Conservation (phyloP, 108 stramenopile genomes). For the Nitzschia putrida region DNA sequence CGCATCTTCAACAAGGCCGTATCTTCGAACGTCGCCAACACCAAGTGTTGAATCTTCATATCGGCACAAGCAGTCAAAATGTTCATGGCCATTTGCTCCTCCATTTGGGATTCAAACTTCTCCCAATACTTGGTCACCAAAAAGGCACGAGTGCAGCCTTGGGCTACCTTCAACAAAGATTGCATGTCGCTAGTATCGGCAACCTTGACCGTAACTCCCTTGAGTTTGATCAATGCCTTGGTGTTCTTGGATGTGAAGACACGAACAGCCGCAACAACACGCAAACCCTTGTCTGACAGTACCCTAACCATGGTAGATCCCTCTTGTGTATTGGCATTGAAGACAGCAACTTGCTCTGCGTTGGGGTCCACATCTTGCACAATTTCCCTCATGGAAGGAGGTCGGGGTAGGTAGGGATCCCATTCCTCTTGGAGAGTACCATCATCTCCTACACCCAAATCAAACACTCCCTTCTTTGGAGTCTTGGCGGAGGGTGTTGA, state of each 20-base stretch:
- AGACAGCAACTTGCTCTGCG: conserved; percentile 47
- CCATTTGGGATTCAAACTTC: conserved; percentile 48
- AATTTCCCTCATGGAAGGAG: conserved; percentile 40
- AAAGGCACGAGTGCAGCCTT: conserved; percentile 50
- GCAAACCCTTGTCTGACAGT: conserved; percentile 46
- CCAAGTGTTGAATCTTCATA: conserved; percentile 37
- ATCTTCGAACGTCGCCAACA: conserved; percentile 58
- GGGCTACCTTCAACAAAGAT: conserved; percentile 37
- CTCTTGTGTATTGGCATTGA: conserved; percentile 57
- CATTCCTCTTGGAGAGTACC: conserved; percentile 36
- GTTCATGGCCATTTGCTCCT: conserved; percentile 48
- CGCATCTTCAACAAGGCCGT: conserved; percentile 29
- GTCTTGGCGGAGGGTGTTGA: neutral
- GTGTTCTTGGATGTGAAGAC: conserved; percentile 48
- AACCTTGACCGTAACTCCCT: conserved; percentile 51
- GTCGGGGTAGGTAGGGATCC: conserved; percentile 39
- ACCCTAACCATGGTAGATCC: conserved; percentile 51
- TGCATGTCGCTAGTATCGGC: conserved; percentile 50
- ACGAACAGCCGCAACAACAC: conserved; percentile 54
- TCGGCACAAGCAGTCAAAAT: conserved; percentile 45
- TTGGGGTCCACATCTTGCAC: conserved; percentile 20
- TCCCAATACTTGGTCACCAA: conserved; percentile 55
- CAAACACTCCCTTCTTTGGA: conserved; percentile 2
- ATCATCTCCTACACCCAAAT: conserved; percentile 33
- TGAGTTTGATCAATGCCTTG: conserved; percentile 44